Evolutionary conservation across 2,329 filamentous ascomycete species (phyloP), one percentile per base, ranked within the genome.

Genomic region (Penicillium sp.): DNA sequence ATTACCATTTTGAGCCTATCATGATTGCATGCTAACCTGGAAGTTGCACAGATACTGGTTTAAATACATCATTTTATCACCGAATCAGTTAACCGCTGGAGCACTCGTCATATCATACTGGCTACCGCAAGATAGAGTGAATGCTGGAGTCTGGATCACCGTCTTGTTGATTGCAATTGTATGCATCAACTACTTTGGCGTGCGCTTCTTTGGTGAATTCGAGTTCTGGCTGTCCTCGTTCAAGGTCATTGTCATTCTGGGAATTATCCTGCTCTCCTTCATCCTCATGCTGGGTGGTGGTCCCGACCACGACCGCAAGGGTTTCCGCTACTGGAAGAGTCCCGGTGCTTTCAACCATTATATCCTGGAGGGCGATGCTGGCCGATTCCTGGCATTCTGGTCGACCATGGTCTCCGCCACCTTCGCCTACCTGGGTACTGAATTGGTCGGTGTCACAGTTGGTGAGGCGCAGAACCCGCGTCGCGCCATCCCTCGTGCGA

Each of bases 61-160:
- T 79, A 93, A 86, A 74, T 95, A 95, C 76, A 91, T 95, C 74
- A 93, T 96, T 71, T 85, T 91, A 54, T 93, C 91, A 1, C 91
- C 92, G 1, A 95, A 95, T 72, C 91, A 96, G 75, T 81, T 96
- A 42, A 95, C 91, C 0, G 92, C 92, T 30, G 87, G 85, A n/a
- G 86, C 91, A 5, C 78, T 96, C 40, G 90, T 94, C 60, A 90
- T 96, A 61, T 87, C 90, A 68, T 93, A 88, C 71, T 96, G 92
- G 92, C 79, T 91, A 12, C 75, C 82, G 1, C 79, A 85, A 30
- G 84, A 90, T 0, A 81, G 78, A 49, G 83, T 94, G 59, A 93
- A 94, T 71, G 88, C 91, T 0, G 91, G 90, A 55, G 90, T 94
- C 13, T 95, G 88, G 79, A 93, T 96, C 59, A 84, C 91, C 42